Percentiles rank a stretch among this genome's conserved stretches.
Conservation (phyloP, 75 land plant genomes). For the Pinus taeda region DNA sequence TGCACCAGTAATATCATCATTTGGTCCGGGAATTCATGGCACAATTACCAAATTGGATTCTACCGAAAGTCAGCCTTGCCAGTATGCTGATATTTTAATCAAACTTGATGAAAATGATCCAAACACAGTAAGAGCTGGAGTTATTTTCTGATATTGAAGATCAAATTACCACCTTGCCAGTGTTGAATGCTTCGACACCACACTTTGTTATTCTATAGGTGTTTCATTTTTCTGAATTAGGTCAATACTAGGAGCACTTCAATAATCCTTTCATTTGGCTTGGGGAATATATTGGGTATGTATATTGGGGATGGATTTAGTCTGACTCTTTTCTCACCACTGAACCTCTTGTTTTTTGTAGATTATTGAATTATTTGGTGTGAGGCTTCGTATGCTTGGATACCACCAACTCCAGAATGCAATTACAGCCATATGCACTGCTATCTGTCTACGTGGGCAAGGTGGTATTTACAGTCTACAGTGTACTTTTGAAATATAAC, state of each 20-base stretch:
- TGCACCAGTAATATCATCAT: conserved; percentile 65
- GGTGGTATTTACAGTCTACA: conserved; percentile 28
- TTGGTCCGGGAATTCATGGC: conserved; percentile 42
- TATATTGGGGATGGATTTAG: neutral
- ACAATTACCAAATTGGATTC: conserved; percentile 28
- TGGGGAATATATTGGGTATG: neutral
- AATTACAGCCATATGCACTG: conserved; percentile 69
- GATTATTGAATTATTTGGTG: conserved; percentile 43
- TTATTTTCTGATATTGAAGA: neutral
- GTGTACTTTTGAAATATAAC: too few relatives aligned
- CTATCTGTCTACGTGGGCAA: conserved; percentile 70
- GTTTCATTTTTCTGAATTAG: neutral
- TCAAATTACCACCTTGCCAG: neutral
- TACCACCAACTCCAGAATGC: conserved; percentile 89
- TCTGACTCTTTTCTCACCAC: neutral
- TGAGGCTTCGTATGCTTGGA: conserved; percentile 70
- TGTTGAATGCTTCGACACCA: neutral
- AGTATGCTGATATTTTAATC: conserved; percentile 59
- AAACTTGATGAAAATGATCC: conserved; percentile 25
- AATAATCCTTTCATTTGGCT: neutral
- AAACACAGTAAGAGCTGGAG: conserved; percentile 22
- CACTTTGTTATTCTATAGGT: neutral
- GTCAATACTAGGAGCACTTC: neutral
- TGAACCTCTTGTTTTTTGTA: conserved; percentile 21
- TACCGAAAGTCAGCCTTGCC: conserved; percentile 30